Evolutionary conservation across 2,329 filamentous ascomycete genomes (phyloP), one percentile per base, ranked within the genome.

Genomic region (Pseudocercospora crystallina): DNA sequence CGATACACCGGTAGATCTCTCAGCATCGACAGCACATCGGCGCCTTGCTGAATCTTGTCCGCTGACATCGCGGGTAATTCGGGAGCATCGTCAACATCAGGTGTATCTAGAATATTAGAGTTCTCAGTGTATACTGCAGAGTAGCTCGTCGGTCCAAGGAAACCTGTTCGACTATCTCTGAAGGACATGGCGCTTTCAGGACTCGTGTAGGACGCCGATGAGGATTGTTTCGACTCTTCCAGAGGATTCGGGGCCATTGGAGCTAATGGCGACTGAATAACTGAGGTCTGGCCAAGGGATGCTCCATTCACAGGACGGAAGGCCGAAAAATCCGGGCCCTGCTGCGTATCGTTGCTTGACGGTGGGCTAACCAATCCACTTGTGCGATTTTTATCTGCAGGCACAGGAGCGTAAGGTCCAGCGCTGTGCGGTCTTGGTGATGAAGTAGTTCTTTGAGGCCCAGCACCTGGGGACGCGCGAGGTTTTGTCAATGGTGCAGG

Each of bases 61-160:
- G 59, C 38, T 5, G 64, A 56, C 10, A 66, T 49, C 5, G 63
- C 61, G 5, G 61, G 54, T 3, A 66, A 49, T 31, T 57, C 58
- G 3, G 59, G 59, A 12, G 50, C 38, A 30, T 63, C 58, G 9
- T 65, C 58, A 3, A 56, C 26, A 5, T 65, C 61, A 4, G 58
- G 50, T 37, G 42, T 54, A 29, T 59, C 60, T 2, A 67, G 43
- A 41, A 62, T 65, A 10, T 31, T 54, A 11, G 56, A 43, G 45
- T 68, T 65, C 37, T 69, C 65, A 0, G 60, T 64, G 42, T 65
- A 69, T n/a, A 68, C 60, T 9, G 65, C 65, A 8, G 60, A 64
- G 40, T 66, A 69, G 46, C 60, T 62, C 8, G 66, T 68, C 5
- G 65, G 55, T 1, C 66, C 65, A 2, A 69, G 59, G 33, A 68